Percentiles rank a stretch among this genome's conserved stretches.
phyloP scores from a whole-genome alignment of 345 rosid species.

The Rhodamnia argentea region DNA sequence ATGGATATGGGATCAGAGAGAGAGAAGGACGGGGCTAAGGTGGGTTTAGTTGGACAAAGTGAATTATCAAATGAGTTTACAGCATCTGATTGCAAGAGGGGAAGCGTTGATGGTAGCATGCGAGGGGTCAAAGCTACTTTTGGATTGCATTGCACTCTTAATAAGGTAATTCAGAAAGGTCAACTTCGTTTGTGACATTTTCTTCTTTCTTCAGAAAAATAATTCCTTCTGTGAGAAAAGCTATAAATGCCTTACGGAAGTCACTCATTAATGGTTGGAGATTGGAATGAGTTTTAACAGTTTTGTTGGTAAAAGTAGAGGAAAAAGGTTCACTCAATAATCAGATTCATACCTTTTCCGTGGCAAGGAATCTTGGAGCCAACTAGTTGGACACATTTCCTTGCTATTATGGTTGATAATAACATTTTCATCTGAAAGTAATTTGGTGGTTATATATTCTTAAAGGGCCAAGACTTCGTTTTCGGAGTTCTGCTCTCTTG shows the following conservation, averaged over 20 bases:
- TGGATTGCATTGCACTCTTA: slow-evolving; percentile 19
- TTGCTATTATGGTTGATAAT: not conserved
- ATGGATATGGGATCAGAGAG: slow-evolving; percentile 48
- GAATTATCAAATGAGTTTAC: slow-evolving; percentile 4
- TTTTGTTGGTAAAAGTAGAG: not conserved
- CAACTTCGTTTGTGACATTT: not conserved
- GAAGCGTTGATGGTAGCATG: slow-evolving; percentile 10
- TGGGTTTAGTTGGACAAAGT: not conserved
- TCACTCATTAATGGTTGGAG: not conserved
- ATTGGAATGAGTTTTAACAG: not conserved
- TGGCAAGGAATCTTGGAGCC: not conserved
- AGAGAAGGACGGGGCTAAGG: slow-evolving; percentile 7
- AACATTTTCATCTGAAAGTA: not conserved
- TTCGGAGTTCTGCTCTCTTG: not conserved
- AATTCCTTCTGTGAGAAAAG: not conserved
- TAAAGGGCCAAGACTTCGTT: not conserved
- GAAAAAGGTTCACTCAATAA: not conserved
- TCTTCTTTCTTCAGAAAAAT: not conserved
- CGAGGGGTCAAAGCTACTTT: slow-evolving; percentile 20
- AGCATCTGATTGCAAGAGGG: slow-evolving; percentile 28
- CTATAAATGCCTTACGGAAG: not conserved
- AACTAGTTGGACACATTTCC: not conserved
- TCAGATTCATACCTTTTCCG: not conserved
- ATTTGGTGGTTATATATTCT: not conserved
- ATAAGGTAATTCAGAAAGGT: slow-evolving; percentile 21